Evolutionary conservation across 192 early-diverging fungal genomes (phyloP).

Genomic region (Umbelopsis ramanniana): DNA sequence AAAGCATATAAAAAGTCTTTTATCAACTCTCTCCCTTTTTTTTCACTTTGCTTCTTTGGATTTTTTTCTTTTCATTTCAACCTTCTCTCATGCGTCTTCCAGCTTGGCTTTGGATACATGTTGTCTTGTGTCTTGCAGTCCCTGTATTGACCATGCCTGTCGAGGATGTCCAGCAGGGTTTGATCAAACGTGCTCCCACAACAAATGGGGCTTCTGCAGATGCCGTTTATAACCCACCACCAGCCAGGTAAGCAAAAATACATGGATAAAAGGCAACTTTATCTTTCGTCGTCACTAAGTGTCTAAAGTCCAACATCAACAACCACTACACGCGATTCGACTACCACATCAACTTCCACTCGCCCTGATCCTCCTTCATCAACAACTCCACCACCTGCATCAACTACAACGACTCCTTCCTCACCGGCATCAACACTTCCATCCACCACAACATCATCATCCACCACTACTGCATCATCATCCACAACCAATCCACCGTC

Average conservation of each 20-base stretch:
- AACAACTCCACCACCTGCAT: background rate
- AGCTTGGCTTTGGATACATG: background rate
- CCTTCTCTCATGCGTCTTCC: background rate
- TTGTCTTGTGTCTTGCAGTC: background rate
- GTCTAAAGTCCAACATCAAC: background rate
- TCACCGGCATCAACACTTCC: background rate
- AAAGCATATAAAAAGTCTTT: slow-evolving; percentile 2
- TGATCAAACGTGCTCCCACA: background rate
- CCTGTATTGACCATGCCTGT: background rate
- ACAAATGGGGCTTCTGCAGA: background rate
- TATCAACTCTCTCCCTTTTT: background rate
- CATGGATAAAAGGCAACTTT: background rate
- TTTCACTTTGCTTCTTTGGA: background rate
- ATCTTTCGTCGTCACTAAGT: background rate
- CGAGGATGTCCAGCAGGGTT: background rate
- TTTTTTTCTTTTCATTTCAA: background rate
- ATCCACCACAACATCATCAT: background rate
- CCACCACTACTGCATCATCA: background rate
- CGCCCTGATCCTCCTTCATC: background rate
- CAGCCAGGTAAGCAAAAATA: background rate
- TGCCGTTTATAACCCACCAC: background rate
- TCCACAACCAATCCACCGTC: background rate
- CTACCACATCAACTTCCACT: background rate
- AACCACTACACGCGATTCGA: background rate
- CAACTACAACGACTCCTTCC: background rate